Evolutionary conservation across 192 early-diverging fungal genomes (phyloP).

Genomic region (Chytriomyces hyalinus): DNA sequence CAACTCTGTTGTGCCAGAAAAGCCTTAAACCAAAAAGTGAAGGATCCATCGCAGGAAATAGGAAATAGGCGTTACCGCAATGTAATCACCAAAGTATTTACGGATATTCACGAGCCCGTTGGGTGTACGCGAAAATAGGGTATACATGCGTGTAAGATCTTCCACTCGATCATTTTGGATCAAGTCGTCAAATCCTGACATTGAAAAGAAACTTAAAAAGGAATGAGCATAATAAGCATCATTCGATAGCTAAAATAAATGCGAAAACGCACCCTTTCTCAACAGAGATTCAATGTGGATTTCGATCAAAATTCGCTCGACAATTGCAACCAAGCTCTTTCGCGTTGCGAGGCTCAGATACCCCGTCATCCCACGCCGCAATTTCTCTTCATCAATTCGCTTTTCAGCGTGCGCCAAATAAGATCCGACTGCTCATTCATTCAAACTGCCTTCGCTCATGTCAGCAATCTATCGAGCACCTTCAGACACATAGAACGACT

Average conservation of each 20-base stretch:
- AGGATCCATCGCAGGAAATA: conserved; percentile 58
- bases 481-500: conserved; percentile 25
- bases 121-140: conserved; percentile 67
- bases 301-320: conserved; percentile 73
- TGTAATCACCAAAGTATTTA: conserved; percentile 65
- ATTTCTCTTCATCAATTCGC: conserved; percentile 74
- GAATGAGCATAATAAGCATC: not conserved
- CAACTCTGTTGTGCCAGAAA: conserved; percentile 50
- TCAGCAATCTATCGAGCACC: not conserved
- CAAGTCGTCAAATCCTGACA: conserved; percentile 74
- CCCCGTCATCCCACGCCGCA: conserved; percentile 44
- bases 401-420: conserved; percentile 77
- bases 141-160: conserved; percentile 76
- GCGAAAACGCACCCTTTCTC: conserved; percentile 53
- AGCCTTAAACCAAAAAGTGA: not conserved
- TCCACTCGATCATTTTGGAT: conserved; percentile 65
- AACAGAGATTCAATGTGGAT: conserved; percentile 72
- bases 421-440: conserved; percentile 39
- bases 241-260: not conserved
- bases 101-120: conserved; percentile 70
- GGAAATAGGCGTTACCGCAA: conserved; percentile 55
- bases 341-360: conserved; percentile 78
- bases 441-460: not conserved
- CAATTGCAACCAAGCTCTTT: conserved; percentile 63
- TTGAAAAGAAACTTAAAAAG: not conserved